Evolutionary conservation across 2,329 filamentous ascomycete species (phyloP).

Genomic region (Claviceps monticola): DNA sequence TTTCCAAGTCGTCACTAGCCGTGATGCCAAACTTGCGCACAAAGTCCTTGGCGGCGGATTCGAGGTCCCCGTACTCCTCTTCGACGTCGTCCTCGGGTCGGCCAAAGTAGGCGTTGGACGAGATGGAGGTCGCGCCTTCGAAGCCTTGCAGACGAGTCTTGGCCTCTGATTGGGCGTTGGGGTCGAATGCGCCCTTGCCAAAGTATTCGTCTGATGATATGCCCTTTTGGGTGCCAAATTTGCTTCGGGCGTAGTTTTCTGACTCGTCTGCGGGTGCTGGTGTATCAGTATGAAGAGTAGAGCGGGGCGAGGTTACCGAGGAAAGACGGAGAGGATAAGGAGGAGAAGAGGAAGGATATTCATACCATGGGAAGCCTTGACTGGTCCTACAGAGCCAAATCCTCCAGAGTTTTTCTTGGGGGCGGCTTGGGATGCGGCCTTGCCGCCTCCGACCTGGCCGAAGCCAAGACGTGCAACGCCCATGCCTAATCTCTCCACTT

Average conservation of each 20-base stretch:
- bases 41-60: slow-evolving; percentile 91
- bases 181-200: slow-evolving; percentile 76
- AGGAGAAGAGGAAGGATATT: slow-evolving; percentile 7
- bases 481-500: slow-evolving; percentile 84
- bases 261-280: slow-evolving; percentile 44
- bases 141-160: slow-evolving; percentile 82
- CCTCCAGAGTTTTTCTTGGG: slow-evolving; percentile 62
- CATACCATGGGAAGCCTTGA: slow-evolving; percentile 58
- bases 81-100: slow-evolving; percentile 69
- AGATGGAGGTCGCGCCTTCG: slow-evolving; percentile 83
- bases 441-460: slow-evolving; percentile 60
- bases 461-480: slow-evolving; percentile 76
- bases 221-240: slow-evolving; percentile 86
- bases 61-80: slow-evolving; percentile 81
- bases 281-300: not conserved
- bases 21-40: slow-evolving; percentile 91
- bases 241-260: slow-evolving; percentile 69
- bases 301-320: too few relatives aligned
- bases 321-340: not conserved
- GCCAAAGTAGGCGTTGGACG: slow-evolving; percentile 94
- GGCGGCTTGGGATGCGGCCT: slow-evolving; percentile 39
- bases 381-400: slow-evolving; percentile 72
- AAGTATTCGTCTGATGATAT: slow-evolving; percentile 99
- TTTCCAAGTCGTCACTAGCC: slow-evolving; percentile 89
- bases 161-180: slow-evolving; percentile 67